Conservation (phyloP, 345 rosid genomes). For the Ceriops decandra region DNA sequence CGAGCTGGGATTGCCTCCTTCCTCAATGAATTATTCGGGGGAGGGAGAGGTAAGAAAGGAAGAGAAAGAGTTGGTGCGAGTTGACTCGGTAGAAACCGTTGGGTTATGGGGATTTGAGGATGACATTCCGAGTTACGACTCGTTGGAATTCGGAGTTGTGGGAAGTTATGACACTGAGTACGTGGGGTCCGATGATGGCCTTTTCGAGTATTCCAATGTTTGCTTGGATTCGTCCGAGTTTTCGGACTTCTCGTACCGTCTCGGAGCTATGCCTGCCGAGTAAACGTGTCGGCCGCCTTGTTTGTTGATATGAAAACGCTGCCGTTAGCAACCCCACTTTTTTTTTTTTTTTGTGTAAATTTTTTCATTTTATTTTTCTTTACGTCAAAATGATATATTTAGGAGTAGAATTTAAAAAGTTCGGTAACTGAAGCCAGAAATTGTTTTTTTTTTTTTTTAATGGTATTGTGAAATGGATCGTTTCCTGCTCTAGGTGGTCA, state of each 20-base stretch:
- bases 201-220: conserved; percentile 39
- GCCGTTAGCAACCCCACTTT: neutral
- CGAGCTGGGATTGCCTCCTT: conserved; percentile 29
- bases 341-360: neutral
- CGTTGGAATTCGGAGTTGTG: conserved; percentile 27
- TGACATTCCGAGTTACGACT: conserved; percentile 31
- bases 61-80: conserved; percentile 26
- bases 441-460: too few species aligned
- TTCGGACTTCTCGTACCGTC: conserved; percentile 27
- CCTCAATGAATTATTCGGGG: neutral
- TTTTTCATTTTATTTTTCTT: too few species aligned
- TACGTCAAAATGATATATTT: too few species aligned
- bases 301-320: neutral
- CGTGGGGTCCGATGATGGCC: conserved; percentile 32
- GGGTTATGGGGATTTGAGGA: conserved; percentile 41
- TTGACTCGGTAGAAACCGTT: conserved; percentile 21
- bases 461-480: too few species aligned
- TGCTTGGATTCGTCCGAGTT: conserved; percentile 28
- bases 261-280: conserved; percentile 29
- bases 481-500: too few species aligned
- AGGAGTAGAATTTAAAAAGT: too few species aligned
- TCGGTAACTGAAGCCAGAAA: too few species aligned
- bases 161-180: conserved; percentile 2
- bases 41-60: conserved; percentile 4
- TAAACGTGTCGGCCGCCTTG: neutral